phyloP scores from a whole-genome alignment of 768 basidiomycete genomes.

The Gymnopilus dilepis region DNA sequence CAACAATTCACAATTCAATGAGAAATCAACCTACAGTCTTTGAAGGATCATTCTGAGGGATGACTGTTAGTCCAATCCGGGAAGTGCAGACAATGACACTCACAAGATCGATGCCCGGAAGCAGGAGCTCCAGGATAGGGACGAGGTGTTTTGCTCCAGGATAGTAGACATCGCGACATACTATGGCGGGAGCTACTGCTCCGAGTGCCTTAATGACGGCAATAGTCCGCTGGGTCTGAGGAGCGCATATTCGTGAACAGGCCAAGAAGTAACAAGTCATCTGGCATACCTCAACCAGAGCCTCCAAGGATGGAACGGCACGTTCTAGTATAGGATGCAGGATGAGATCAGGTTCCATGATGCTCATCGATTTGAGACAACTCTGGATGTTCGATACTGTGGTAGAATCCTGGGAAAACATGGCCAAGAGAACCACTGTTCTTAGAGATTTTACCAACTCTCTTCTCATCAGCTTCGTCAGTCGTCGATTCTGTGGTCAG shows the following conservation, averaged over 20 bases:
- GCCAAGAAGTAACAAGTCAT: neutral
- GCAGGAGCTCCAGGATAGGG: slow-evolving; percentile 77
- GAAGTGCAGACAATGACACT: slow-evolving; percentile 27
- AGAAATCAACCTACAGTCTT: slow-evolving; percentile 66
- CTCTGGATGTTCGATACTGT: slow-evolving; percentile 80
- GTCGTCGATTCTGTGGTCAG: slow-evolving; percentile 63
- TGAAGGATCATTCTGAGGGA: slow-evolving; percentile 71
- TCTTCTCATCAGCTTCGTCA: slow-evolving; percentile 79
- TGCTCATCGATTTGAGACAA: slow-evolving; percentile 80
- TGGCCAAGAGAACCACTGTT: slow-evolving; percentile 84
- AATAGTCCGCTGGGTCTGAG: slow-evolving; percentile 80
- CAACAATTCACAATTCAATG: slow-evolving; percentile 15
- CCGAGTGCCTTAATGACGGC: slow-evolving; percentile 87
- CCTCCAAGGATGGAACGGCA: slow-evolving; percentile 86
- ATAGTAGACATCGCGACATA: slow-evolving; percentile 81
- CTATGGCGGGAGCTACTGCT: slow-evolving; percentile 78
- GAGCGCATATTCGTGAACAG: slow-evolving; percentile 7
- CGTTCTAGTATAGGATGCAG: slow-evolving; percentile 82
- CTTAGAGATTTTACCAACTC: slow-evolving; percentile 84
- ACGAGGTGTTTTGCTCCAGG: slow-evolving; percentile 83
- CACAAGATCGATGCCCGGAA: slow-evolving; percentile 88
- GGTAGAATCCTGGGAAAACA: slow-evolving; percentile 84
- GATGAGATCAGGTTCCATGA: slow-evolving; percentile 87
- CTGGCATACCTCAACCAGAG: slow-evolving; percentile 73
- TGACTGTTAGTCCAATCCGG: neutral